These are phyloP conservation scores for Coniosporium apollinis DNA, from an alignment of 495 filamentous ascomycete species.

Conservation along the genomic window DNA sequence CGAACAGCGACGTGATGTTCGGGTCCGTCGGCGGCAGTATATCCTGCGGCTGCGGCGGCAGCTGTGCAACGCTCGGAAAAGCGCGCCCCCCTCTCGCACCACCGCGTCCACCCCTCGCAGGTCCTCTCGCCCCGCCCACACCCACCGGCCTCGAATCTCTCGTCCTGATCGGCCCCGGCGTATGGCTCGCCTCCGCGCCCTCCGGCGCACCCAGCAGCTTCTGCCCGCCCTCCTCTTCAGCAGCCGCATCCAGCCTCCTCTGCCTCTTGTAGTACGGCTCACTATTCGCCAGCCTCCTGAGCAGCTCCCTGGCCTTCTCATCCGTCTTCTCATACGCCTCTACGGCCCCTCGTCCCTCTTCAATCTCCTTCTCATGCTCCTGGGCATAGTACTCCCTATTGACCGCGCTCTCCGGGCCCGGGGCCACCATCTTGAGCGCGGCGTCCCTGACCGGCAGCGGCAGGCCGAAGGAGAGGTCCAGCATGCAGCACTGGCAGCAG, in stretches of 20 bases:
- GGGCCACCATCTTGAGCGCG: constrained; percentile 92
- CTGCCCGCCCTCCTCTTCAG: constrained; percentile 26
- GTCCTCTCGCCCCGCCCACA: constrained; percentile 26
- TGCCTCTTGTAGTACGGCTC: constrained; percentile 87
- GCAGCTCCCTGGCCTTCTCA: constrained; percentile 79
- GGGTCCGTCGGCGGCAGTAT: constrained; percentile 66
- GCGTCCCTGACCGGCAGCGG: constrained; percentile 89
- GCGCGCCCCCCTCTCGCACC: constrained; percentile 36
- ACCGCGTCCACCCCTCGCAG: constrained; percentile 19
- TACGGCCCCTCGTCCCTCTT: constrained; percentile 63
- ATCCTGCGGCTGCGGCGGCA: constrained; percentile 67
- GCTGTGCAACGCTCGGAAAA: constrained; percentile 52
- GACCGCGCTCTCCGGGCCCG: constrained; percentile 74
- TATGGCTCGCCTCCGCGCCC: constrained; percentile 9
- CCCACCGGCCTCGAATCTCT: constrained; percentile 22
- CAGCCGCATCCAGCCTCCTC: constrained; percentile 46
- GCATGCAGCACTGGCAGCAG: constrained; percentile 98
- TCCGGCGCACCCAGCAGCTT: constrained; percentile 25
- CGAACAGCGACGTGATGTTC: constrained; percentile 77
- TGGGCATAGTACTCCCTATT: constrained; percentile 97
- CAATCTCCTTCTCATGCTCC: constrained; percentile 85
- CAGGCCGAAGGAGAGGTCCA: constrained; percentile 86
- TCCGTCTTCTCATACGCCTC: constrained; percentile 94
- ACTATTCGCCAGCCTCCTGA: constrained; percentile 71
- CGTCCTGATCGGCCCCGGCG: constrained; percentile 23